These are phyloP conservation scores for Coccinonectria pachysandricola DNA, from an alignment of 2,329 filamentous ascomycete genomes.

Conservation along the genomic window DNA sequence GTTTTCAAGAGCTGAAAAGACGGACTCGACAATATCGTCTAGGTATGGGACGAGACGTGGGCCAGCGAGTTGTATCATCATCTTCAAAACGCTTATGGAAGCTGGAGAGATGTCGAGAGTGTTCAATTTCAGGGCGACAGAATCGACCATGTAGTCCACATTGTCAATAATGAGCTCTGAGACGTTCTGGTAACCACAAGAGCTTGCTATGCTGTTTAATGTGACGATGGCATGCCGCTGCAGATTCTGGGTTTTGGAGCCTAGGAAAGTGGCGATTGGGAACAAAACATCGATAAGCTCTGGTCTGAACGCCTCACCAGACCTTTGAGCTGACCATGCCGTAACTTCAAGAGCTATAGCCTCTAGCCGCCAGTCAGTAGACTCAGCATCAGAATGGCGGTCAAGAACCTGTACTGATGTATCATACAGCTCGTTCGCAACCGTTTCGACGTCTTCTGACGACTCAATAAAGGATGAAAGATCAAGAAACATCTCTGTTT, in stretches of 20 bases:
- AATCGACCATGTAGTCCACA: conserved; percentile 93
- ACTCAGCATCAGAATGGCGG: conserved; percentile 37
- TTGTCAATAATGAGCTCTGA: conserved; percentile 79
- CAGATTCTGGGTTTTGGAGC: conserved; percentile 56
- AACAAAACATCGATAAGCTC: conserved; percentile 90
- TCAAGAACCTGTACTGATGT: conserved; percentile 55
- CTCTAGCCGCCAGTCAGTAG: conserved; percentile 59
- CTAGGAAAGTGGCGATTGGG: conserved; percentile 79
- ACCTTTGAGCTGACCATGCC: conserved; percentile 61
- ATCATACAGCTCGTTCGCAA: conserved; percentile 57
- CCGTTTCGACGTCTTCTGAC: conserved; percentile 32
- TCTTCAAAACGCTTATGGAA: conserved; percentile 77
- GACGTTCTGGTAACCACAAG: conserved; percentile 65
- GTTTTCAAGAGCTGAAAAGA: conserved; percentile 87
- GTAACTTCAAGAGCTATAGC: conserved; percentile 74
- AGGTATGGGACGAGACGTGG: conserved; percentile 74
- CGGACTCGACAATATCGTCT: conserved; percentile 81
- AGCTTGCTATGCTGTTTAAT: conserved; percentile 65
- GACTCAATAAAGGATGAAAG: conserved; percentile 28
- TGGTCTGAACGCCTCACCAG: conserved; percentile 59
- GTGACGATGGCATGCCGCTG: conserved; percentile 75
- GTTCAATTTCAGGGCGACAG: conserved; percentile 79
- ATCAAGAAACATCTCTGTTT: conserved; percentile 58
- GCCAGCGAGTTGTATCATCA: conserved; percentile 89
- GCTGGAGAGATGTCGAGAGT: conserved; percentile 87